Percentiles rank a stretch among this genome's conserved stretches.
Conservation (phyloP, 139 green algal genomes). For the Chlamydomonas sphaeroides region DNA sequence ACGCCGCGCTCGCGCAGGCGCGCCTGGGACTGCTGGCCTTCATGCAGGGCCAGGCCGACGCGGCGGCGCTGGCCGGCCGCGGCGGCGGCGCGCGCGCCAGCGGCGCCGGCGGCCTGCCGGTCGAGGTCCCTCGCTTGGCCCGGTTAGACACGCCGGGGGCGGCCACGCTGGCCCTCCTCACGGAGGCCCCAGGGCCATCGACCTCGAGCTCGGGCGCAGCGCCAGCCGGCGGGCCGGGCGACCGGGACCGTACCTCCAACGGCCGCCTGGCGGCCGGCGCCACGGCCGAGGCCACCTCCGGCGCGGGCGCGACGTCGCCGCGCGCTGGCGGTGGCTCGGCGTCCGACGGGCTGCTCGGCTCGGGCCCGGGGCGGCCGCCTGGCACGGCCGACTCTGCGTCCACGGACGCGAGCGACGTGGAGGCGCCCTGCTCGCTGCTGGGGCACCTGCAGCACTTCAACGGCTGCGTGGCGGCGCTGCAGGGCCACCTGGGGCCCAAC, state of each 20-base stretch:
- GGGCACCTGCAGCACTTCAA: slow-evolving; percentile 25
- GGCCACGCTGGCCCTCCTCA: slow-evolving; percentile 4
- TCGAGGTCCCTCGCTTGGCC: neutral
- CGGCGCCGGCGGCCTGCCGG: neutral
- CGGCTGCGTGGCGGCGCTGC: neutral
- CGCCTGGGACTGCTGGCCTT: slow-evolving; percentile 6
- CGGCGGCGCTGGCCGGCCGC: neutral
- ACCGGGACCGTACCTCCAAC: too few relatives aligned
- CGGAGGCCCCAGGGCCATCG: neutral
- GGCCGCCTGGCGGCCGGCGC: neutral
- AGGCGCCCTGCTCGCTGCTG: neutral
- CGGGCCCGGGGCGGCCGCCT: neutral
- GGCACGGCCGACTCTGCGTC: slow-evolving; percentile 18
- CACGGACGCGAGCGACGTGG: neutral
- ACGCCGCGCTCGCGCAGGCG: slow-evolving; percentile 22
- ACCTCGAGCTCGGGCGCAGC: neutral
- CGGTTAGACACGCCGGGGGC: slow-evolving; percentile 5
- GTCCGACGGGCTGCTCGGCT: neutral
- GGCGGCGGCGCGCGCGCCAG: neutral
- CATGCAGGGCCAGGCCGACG: slow-evolving; percentile 15
- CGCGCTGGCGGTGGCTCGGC: too few relatives aligned
- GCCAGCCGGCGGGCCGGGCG: too few relatives aligned
- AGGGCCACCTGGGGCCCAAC: slow-evolving; percentile 26
- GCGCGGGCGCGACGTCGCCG: too few relatives aligned
- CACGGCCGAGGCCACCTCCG: neutral